Evolutionary conservation across 1,284 basidiomycete species (phyloP), one percentile per base, ranked within the genome.

Genomic region (Trametes pubescens): DNA sequence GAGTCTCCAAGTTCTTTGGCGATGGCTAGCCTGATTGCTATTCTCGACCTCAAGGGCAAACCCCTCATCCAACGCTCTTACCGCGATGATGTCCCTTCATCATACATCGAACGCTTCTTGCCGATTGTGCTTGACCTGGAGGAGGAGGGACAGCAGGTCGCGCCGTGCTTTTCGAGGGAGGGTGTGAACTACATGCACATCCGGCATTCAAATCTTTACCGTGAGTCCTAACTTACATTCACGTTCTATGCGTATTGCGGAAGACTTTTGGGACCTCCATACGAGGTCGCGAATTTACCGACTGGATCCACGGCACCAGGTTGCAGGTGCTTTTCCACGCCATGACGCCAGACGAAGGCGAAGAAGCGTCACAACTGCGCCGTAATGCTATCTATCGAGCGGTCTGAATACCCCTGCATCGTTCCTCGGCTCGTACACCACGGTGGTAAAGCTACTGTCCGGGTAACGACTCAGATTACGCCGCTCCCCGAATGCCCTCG

Each of bases 121-220:
- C 98, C 98, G 0, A 87, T 98, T 43, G 83, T 99, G 46, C 89
- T 99, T 57, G 98, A 99, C 43, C 91, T 99, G 76, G 98, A 99
- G 79, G 98, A 99, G 80, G 98, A 99, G 67, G 94, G 94, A 35
- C 91, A 95, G 72, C 95, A 92, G 74, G 93, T 94, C 40, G 95
- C 94, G 14, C 98, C 98, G 2, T 99, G 97, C 80, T 95, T 99
- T 82, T 93, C 96, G 1, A 90, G 86, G 69, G 92, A 95, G 71
- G 95, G 95, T 21, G 84, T 99, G 80, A 99, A 99, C 79, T 99
- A 97, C 80, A 94, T 99, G 91, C 96, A 99, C 77, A 98, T 99
- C 74, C 87, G 97, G 43, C 97, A 99, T 80, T 98, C 96, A 66
- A 99, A 99, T 78, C 84, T 99, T 10, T 99, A 99, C 77, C 84